Evolutionary conservation across 2,329 filamentous ascomycete genomes (phyloP).

Genomic region (Nigrograna mackinnonii): DNA sequence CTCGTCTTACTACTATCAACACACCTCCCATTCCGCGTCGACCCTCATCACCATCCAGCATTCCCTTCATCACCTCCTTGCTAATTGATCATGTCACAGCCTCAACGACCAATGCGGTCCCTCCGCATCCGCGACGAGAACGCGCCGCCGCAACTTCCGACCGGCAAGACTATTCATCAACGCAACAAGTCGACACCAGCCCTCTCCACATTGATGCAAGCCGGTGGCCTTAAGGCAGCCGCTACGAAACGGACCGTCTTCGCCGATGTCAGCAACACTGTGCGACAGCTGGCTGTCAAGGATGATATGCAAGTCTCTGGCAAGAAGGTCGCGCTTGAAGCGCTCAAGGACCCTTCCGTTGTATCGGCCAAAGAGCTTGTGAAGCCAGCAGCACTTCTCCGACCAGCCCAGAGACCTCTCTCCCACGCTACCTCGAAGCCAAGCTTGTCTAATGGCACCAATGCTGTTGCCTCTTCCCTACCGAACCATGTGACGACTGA

Average conservation of each 20-base stretch:
- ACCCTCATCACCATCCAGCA: background rate
- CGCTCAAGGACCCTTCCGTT: conserved; percentile 34
- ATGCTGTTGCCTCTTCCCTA: conserved; percentile 18
- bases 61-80: background rate
- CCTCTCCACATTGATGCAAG: conserved; percentile 59
- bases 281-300: conserved; percentile 46
- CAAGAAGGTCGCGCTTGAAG: conserved; percentile 41
- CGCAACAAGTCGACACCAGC: conserved; percentile 78
- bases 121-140: conserved; percentile 75
- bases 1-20: conserved; percentile 17
- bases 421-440: conserved; percentile 19
- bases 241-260: conserved; percentile 78
- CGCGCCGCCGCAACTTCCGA: conserved; percentile 43
- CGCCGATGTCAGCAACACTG: conserved; percentile 78
- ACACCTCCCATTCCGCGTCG: background rate
- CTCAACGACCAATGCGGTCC: conserved; percentile 66
- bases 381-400: conserved; percentile 52
- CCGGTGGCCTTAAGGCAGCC: conserved; percentile 62
- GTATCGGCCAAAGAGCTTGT: conserved; percentile 38
- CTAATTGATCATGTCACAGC: conserved; percentile 54
- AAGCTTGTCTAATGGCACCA: conserved; percentile 17
- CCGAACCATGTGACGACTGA: conserved; percentile 28
- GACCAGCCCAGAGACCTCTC: conserved; percentile 64
- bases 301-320: conserved; percentile 60
- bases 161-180: conserved; percentile 66